A percentile compares a stretch with the other conserved stretches of the same genome.
Conservation (phyloP, 2,329 filamentous ascomycete species). For the Setomelanomma holmii region DNA sequence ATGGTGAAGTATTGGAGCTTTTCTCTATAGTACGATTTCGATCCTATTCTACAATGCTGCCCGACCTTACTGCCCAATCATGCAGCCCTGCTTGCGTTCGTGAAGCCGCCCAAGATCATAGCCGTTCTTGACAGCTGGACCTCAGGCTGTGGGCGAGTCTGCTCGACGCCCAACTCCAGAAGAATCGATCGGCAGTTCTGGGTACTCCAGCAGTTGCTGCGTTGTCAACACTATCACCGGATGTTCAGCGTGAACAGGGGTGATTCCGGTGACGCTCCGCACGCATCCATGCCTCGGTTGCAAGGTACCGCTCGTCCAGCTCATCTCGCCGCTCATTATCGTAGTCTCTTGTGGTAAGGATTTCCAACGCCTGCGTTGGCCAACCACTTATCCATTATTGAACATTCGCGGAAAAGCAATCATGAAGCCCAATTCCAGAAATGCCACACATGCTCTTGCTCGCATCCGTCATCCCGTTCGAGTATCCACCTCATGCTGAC, state of each 20-base stretch:
- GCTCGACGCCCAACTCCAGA: conserved; percentile 31
- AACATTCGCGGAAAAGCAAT: conserved; percentile 34
- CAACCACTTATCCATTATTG: conserved; percentile 28
- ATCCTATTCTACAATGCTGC: conserved; percentile 32
- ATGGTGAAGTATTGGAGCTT: conserved; percentile 17
- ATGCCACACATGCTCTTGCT: conserved; percentile 14
- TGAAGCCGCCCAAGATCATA: conserved; percentile 15
- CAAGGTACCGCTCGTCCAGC: conserved; percentile 19
- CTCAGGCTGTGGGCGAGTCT: conserved; percentile 20
- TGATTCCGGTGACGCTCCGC: conserved; percentile 26
- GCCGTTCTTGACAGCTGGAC: conserved; percentile 26
- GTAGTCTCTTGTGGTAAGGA: conserved; percentile 19
- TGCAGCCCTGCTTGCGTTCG: conserved; percentile 8
- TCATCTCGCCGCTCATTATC: conserved; percentile 36
- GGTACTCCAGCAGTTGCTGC: conserved; percentile 10
- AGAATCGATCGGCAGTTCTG: conserved; percentile 13
- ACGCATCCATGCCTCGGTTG: conserved; percentile 23
- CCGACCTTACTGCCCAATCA: conserved; percentile 28
- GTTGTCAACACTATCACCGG: conserved; percentile 20
- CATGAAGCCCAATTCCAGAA: conserved; percentile 21
- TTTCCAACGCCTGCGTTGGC: conserved; percentile 43
- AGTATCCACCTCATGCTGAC: conserved; percentile 11
- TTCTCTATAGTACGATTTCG: conserved; percentile 26
- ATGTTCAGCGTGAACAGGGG: conserved; percentile 15
- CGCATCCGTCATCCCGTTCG: conserved; percentile 15